phyloP scores from a whole-genome alignment of 1,139 yeast species.

The Taiozyma onychis region DNA sequence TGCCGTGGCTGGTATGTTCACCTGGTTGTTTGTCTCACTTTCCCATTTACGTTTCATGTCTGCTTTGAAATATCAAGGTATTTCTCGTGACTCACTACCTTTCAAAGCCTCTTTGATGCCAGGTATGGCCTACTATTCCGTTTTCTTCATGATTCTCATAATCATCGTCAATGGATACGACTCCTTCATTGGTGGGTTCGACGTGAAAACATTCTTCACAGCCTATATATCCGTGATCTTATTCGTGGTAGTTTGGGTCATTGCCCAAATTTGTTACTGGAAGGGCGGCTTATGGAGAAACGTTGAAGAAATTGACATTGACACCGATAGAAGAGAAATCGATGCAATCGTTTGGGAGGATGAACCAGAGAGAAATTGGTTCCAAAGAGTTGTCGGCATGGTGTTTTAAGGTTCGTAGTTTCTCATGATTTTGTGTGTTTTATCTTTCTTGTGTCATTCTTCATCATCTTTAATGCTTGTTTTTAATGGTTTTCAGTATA shows the following conservation, averaged over 20 bases:
- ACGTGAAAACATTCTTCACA: slow-evolving; percentile 49
- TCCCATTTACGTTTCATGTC: slow-evolving; percentile 64
- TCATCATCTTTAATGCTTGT: background rate
- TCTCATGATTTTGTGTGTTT: background rate
- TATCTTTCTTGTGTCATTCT: background rate
- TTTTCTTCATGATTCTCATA: slow-evolving; percentile 42
- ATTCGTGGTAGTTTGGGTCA: slow-evolving; percentile 41
- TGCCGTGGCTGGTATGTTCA: slow-evolving; percentile 58
- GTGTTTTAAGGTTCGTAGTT: background rate
- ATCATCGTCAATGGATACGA: slow-evolving; percentile 61
- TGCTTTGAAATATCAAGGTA: slow-evolving; percentile 50
- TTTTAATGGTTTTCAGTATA: background rate
- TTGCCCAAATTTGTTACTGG: slow-evolving; percentile 43
- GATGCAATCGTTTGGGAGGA: slow-evolving; percentile 54
- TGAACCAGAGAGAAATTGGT: slow-evolving; percentile 16
- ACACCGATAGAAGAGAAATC: slow-evolving; percentile 54
- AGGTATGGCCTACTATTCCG: slow-evolving; percentile 52
- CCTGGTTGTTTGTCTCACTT: slow-evolving; percentile 64
- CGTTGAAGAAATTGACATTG: slow-evolving; percentile 56
- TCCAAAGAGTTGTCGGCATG: background rate
- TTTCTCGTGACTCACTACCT: slow-evolving; percentile 61
- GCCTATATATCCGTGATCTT: slow-evolving; percentile 53
- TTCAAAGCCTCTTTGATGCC: slow-evolving; percentile 66
- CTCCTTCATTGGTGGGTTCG: slow-evolving; percentile 46
- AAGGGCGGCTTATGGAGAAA: slow-evolving; percentile 28